Conservation (phyloP, 176 grass and related monocot genomes). For the Typha latifolia region DNA sequence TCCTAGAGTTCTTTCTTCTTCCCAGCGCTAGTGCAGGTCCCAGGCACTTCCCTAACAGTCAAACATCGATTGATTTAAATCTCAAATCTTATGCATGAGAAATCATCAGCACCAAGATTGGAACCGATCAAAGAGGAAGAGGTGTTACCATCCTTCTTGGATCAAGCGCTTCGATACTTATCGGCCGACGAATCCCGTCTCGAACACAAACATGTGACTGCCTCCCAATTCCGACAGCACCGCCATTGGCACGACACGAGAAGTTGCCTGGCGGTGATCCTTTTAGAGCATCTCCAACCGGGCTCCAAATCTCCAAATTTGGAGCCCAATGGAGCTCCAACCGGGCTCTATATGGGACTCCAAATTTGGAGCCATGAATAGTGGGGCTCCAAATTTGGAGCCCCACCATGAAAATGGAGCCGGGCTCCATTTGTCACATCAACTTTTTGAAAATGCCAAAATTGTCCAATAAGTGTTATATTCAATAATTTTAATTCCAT, state of each 20-base stretch:
- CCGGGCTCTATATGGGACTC: no score
- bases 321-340: no score
- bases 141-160: conserved; percentile 23
- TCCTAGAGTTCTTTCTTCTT: conserved; percentile 49
- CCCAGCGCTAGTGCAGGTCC: conserved; percentile 43
- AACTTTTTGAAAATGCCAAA: no score
- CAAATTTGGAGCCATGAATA: no score
- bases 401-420: no score
- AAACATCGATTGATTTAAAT: not conserved
- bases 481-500: no score
- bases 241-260: not conserved
- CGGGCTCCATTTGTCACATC: no score
- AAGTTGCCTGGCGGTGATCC: not conserved
- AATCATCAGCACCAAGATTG: not conserved
- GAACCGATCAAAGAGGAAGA: not conserved
- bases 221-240: not conserved
- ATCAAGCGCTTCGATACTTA: conserved; percentile 48
- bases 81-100: not conserved
- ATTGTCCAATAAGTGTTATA: no score
- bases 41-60: conserved; percentile 44
- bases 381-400: no score
- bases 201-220: conserved; percentile 47
- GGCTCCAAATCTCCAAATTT: no score
- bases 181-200: conserved; percentile 63
- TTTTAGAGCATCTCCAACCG: no score